Conservation (phyloP, 768 basidiomycete genomes). For the Phylloporus rhodoxanthus region DNA sequence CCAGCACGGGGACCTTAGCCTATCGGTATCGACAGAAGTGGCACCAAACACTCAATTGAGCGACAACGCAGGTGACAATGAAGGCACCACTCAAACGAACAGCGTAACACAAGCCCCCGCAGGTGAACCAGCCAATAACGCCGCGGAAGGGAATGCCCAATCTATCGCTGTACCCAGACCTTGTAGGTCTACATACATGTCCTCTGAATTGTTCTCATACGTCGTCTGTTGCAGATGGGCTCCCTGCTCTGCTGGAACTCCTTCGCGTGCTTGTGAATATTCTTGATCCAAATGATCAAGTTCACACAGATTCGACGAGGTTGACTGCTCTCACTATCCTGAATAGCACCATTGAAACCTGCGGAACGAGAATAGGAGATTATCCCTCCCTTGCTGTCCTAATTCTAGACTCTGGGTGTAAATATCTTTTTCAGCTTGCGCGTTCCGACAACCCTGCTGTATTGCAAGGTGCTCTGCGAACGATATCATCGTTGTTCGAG, state of each 20-base stretch:
- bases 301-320: constrained; percentile 94
- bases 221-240: constrained; percentile 52
- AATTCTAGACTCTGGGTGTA: constrained; percentile 86
- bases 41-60: constrained; percentile 17
- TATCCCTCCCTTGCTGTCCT: constrained; percentile 76
- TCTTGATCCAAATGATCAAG: constrained; percentile 87
- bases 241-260: constrained; percentile 89
- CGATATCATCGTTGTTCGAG: constrained; percentile 82
- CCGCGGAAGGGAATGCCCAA: constrained; percentile 33
- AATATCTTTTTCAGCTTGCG: constrained; percentile 94
- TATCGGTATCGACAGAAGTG: constrained; percentile 47
- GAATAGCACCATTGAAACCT: constrained; percentile 81
- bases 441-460: constrained; percentile 82
- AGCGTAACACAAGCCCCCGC: neutral
- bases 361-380: constrained; percentile 66
- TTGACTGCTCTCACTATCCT: constrained; percentile 83
- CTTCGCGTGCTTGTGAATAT: constrained; percentile 93
- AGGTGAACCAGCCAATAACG: neutral
- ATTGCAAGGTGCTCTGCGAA: constrained; percentile 74
- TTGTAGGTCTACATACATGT: constrained; percentile 12
- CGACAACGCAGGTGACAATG: constrained; percentile 9
- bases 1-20: constrained; percentile 51
- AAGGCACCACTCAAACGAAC: neutral
- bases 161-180: constrained; percentile 15
- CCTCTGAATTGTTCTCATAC: neutral